A percentile compares a stretch with the other conserved stretches of the same genome.
Conservation (phyloP, 2,329 filamentous ascomycete genomes). For the Gnomoniopsis smithogilvyi region DNA sequence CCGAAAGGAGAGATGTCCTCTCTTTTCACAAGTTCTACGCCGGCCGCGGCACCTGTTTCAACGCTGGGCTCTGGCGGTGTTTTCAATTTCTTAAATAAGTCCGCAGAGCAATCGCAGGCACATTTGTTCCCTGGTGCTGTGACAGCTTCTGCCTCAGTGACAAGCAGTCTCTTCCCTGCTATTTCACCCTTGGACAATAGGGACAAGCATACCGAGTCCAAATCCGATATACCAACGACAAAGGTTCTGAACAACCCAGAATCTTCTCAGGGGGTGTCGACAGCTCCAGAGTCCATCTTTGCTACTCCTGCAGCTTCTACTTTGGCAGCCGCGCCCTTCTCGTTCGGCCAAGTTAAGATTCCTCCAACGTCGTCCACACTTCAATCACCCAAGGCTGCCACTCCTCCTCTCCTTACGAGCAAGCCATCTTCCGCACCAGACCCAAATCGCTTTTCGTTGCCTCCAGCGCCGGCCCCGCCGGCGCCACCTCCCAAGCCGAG, state of each 20-base stretch:
- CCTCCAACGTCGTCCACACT: not conserved
- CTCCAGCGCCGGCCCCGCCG: not conserved
- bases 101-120: not conserved
- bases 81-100: constrained; percentile 9
- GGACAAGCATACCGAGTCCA: not conserved
- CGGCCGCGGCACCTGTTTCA: not conserved
- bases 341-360: not conserved
- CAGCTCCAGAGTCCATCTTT: not conserved
- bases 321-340: not conserved
- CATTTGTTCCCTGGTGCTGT: not conserved
- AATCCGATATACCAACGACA: not conserved
- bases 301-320: not conserved
- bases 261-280: not conserved
- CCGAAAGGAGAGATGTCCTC: not conserved
- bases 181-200: not conserved
- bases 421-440: not conserved
- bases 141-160: not conserved
- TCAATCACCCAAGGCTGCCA: not conserved
- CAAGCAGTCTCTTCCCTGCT: not conserved
- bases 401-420: not conserved
- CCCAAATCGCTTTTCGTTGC: no score
- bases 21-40: not conserved
- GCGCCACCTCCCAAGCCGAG: constrained; percentile 16
- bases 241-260: not conserved
- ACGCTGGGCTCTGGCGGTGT: not conserved